Evolutionary conservation across 257 asterid genomes (phyloP), one percentile per base, ranked within the genome.

Genomic region (Anisodus acutangulus): DNA sequence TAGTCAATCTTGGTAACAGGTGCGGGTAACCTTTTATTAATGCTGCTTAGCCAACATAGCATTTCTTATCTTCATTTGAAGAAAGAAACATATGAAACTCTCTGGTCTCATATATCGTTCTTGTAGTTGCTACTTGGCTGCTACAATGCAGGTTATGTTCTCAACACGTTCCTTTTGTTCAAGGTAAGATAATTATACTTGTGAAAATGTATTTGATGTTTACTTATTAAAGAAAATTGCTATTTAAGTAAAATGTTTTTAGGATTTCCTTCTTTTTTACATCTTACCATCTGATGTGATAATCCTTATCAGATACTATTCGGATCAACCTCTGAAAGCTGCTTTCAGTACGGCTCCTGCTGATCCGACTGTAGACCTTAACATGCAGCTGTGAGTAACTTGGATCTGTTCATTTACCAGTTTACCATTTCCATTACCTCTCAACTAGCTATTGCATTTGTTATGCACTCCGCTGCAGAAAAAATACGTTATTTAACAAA

Each of bases 1-100:
- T 97, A 84, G 90, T 91, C 64, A 97, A 97, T 91, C 99, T 97
- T 85, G 99, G 99, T 88, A 97, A 97, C 94, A 95, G 99, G 99
- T 97, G 86, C 16, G 54, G 45, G 67, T 80, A 49, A 54, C 82
- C 39, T 78, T 69, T 69, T 70, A 37, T 51, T 49, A 74, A 3
- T 76, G 49, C 63, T 76, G 81, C 47, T 78, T 53, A 15, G 47
- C 43, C 81, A 53, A 53, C 26, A 4, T 26, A 6, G 26, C 63
- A 53, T 53, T 15, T 51, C 63, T 17, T 51, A 22, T 22, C 41
- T 26, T 51, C 81, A 26, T 78, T 22, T 31, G 3, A 13, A 26
- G 63, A 53, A 78, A 53, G 64, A 26, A 78, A 78, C 19, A 26
- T 53, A 13, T 78, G 45, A 49, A 76, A 12, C 8, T 78, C 47